phyloP scores from a whole-genome alignment of 495 filamentous ascomycete species.

The Trichoderma gamsii region DNA sequence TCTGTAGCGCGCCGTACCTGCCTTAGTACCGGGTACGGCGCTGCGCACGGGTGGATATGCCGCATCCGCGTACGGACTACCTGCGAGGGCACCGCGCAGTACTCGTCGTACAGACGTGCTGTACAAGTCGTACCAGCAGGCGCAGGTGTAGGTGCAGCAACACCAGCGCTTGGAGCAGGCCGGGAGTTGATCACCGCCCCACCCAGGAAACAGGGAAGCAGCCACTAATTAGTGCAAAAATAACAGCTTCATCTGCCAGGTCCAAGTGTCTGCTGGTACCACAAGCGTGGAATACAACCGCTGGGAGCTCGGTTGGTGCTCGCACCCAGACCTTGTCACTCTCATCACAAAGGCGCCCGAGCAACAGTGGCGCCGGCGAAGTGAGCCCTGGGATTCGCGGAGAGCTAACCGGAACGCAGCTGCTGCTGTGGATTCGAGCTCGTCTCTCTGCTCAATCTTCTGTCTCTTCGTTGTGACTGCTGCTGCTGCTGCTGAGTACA shows the following conservation, averaged over 20 bases:
- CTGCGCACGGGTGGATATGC: not conserved
- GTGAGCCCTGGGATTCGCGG: not conserved
- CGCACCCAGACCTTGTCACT: too few species aligned
- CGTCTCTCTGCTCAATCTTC: not conserved
- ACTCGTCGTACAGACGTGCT: not conserved
- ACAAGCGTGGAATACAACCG: not conserved
- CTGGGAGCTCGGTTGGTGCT: too few species aligned
- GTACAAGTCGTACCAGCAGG: not conserved
- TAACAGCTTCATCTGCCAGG: not conserved
- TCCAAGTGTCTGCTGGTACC: not conserved
- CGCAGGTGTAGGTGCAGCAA: not conserved
- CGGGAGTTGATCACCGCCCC: slow-evolving; percentile 9
- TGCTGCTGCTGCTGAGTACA: not conserved
- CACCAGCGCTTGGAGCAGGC: not conserved
- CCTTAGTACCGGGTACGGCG: not conserved
- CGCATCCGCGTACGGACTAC: not conserved
- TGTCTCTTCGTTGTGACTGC: not conserved
- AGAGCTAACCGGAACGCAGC: not conserved
- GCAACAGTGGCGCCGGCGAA: too few species aligned
- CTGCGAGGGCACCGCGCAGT: not conserved
- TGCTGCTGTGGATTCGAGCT: not conserved
- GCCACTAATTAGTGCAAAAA: not conserved
- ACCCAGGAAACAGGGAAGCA: not conserved
- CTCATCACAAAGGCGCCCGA: too few species aligned
- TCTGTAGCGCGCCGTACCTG: slow-evolving; percentile 5